These are phyloP conservation scores for Plenodomus lindquistii DNA, from an alignment of 2,329 filamentous ascomycete species.

Conservation along the genomic window DNA sequence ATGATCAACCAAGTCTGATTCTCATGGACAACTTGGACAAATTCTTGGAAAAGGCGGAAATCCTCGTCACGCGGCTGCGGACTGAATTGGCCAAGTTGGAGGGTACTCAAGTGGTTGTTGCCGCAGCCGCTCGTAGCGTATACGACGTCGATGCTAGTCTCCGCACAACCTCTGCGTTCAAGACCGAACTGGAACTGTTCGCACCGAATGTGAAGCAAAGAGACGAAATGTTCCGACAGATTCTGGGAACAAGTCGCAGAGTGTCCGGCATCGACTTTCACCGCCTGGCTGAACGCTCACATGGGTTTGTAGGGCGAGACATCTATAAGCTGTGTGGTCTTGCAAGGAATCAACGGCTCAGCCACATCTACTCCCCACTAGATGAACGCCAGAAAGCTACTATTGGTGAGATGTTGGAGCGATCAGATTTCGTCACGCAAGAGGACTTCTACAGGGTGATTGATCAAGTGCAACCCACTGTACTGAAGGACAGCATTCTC, in stretches of 20 bases:
- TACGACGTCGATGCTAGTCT: slow-evolving; percentile 73
- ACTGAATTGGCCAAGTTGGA: slow-evolving; percentile 56
- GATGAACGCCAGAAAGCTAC: slow-evolving; percentile 27
- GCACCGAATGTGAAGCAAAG: slow-evolving; percentile 74
- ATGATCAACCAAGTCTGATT: slow-evolving; percentile 74
- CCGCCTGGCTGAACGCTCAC: slow-evolving; percentile 72
- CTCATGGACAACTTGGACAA: slow-evolving; percentile 78
- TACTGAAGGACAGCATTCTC: slow-evolving; percentile 86
- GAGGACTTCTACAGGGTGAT: slow-evolving; percentile 69
- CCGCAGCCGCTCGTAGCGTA: slow-evolving; percentile 74
- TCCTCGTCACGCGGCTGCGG: slow-evolving; percentile 26
- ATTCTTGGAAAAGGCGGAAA: slow-evolving; percentile 50
- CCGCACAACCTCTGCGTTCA: slow-evolving; percentile 66
- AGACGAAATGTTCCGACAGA: slow-evolving; percentile 68
- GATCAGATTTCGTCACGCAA: slow-evolving; percentile 28
- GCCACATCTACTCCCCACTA: slow-evolving; percentile 19
- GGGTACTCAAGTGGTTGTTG: slow-evolving; percentile 66
- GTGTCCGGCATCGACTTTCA: slow-evolving; percentile 52
- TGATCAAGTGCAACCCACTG: slow-evolving; percentile 72
- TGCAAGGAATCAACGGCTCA: slow-evolving; percentile 50
- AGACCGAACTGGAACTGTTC: slow-evolving; percentile 70
- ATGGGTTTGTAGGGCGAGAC: slow-evolving; percentile 84
- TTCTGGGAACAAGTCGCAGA: slow-evolving; percentile 53
- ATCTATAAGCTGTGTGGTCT: slow-evolving; percentile 66
- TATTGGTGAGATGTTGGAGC: slow-evolving; percentile 20